Evolutionary conservation across 2,329 filamentous ascomycete species (phyloP).

Genomic region (Alternaria novae-zelandiae): DNA sequence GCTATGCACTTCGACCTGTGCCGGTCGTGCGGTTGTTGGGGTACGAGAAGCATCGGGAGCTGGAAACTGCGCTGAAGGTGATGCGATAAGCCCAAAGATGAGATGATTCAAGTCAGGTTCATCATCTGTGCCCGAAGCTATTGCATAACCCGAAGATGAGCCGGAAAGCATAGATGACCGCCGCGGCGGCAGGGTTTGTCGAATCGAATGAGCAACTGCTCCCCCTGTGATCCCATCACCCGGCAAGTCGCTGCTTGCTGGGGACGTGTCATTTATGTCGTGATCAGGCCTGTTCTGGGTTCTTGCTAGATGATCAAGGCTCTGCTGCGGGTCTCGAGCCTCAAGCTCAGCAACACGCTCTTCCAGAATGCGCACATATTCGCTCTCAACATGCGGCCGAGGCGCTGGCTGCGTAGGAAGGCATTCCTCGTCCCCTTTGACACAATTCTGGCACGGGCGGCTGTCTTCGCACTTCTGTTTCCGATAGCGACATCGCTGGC

Average conservation of each 20-base stretch:
- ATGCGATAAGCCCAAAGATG: constrained; percentile 20
- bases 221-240: not conserved
- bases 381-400: constrained; percentile 17
- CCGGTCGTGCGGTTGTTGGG: not conserved
- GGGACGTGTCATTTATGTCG: not conserved
- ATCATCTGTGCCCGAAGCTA: constrained; percentile 5
- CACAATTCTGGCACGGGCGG: constrained; percentile 63
- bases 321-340: constrained; percentile 21
- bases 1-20: not conserved
- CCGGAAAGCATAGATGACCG: constrained; percentile 8
- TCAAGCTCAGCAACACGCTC: constrained; percentile 24
- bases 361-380: constrained; percentile 26
- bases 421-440: constrained; percentile 79
- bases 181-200: not conserved
- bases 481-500: constrained; percentile 48
- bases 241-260: not conserved
- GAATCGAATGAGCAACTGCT: not conserved
- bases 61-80: constrained; percentile 9
- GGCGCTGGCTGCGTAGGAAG: constrained; percentile 15
- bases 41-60: not conserved
- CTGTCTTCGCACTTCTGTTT: constrained; percentile 34
- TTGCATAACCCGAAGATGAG: constrained; percentile 7
- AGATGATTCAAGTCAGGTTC: constrained; percentile 18
- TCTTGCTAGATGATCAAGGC: constrained; percentile 15
- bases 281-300: not conserved